Base-by-base conservation (phyloP, 371 early-diverging fungal species). In the Syncephalastrum sp. region DNA sequence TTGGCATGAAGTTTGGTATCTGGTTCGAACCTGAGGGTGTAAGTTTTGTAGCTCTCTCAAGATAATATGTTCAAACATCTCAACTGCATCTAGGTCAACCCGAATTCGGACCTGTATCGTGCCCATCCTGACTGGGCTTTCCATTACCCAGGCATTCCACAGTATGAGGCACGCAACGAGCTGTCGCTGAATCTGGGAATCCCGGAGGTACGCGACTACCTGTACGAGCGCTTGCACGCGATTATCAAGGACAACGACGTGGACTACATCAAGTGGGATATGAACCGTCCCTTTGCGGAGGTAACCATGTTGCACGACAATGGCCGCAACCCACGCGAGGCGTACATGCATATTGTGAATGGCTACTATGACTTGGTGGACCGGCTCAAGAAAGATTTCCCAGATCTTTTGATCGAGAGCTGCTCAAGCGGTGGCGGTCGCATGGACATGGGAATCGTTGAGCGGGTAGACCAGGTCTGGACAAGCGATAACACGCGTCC, bases 21-120 rank as follows among this genome's bases (percentile, higher is more conserved):
- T 84, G 85, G 85, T 64, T 82, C 42, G 82, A 82, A 15, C 82
- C 82, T 1, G 80, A 79, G 27, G 72, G 68, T 69, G 67, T 71
- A 43, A 33, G 52, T 57, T 21, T 19, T 27, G 7, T 27, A 3
- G 25, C 13, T 17, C 33, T 24, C 41, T 41, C 41, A 2, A 1
- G 3, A 13, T 14, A 5, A 17, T 38, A 41, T 5, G 12, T 52
- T 12, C 41, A 21, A 16, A 13, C 17, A 14, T 14, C 13, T 51
- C 14, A 51, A 15, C 33, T 14, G 23, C 51, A 15, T 27, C 41
- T 59, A 63, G 63, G 69, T 73, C 13, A 76, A 72, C 48, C 65
- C 63, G 1, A 64, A 79, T 42, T 74, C 74, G 12, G 60, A 70
- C 23, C 50, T 79, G 29, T 79, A 77, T 21, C 70, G 74, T 4